phyloP scores from a whole-genome alignment of 129 eudicot species.

The Lactuca sativa region DNA sequence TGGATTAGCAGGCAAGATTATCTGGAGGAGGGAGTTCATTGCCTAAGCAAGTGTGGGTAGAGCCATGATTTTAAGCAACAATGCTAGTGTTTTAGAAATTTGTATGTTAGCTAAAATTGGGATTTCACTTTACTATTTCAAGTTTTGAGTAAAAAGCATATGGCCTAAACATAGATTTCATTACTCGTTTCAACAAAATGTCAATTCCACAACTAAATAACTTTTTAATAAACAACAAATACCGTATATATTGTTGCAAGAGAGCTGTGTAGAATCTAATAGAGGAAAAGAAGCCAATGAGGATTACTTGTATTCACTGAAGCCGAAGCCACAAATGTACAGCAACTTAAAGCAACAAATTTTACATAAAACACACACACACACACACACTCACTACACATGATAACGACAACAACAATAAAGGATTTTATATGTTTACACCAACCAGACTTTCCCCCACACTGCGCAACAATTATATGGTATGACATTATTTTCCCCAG shows the following conservation, averaged over 20 bases:
- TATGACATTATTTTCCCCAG: constrained; percentile 50
- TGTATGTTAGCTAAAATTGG: constrained; percentile 3
- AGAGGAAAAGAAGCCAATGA: constrained; percentile 29
- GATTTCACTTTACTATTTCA: neutral
- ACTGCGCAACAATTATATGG: constrained; percentile 24
- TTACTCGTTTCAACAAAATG: too few relatives aligned
- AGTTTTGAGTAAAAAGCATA: neutral
- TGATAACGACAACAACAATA: constrained; percentile 25
- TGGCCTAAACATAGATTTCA: too few relatives aligned
- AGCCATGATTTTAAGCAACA: constrained; percentile 35
- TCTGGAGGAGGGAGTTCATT: constrained; percentile 88
- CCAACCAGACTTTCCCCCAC: constrained; percentile 7
- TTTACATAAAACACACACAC: constrained; percentile 32
- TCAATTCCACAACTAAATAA: too few relatives aligned
- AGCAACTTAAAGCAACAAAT: constrained; percentile 34
- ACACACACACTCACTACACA: constrained; percentile 23
- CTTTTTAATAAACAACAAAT: neutral
- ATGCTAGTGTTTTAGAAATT: constrained; percentile 7
- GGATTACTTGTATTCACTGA: constrained; percentile 35
- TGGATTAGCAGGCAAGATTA: constrained; percentile 96
- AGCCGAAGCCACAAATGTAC: constrained; percentile 40
- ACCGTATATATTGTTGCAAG: neutral
- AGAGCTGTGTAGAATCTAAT: neutral
- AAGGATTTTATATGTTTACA: neutral
- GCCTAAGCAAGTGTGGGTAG: constrained; percentile 90